A percentile compares a stretch with the other conserved stretches of the same genome.
Conservation (phyloP, 2,329 filamentous ascomycete genomes). For the Madurella fahalii region DNA sequence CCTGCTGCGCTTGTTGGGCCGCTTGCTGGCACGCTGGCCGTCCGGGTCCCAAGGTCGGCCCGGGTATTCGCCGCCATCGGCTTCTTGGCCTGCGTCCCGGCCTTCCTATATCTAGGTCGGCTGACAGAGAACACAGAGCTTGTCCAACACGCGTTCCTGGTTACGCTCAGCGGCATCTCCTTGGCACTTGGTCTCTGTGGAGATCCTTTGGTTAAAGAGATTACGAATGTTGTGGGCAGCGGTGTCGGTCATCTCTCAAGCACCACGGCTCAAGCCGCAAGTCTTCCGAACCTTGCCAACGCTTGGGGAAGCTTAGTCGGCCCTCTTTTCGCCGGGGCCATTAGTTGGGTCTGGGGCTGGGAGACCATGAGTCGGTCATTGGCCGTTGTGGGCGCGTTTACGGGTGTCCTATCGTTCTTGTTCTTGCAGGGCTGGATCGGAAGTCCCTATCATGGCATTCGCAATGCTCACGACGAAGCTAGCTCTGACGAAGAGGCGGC, state of each 20-base stretch:
- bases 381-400: constrained; percentile 10
- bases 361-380: constrained; percentile 17
- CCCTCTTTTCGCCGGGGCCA: constrained; percentile 19
- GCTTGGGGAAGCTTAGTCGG: constrained; percentile 25
- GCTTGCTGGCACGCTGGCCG: constrained; percentile 13
- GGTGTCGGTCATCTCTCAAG: constrained; percentile 5
- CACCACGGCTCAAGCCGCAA: constrained; percentile 13
- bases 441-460: constrained; percentile 1
- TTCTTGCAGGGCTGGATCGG: constrained; percentile 25
- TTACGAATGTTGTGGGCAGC: constrained; percentile 7
- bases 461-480: background rate
- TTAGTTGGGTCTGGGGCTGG: constrained; percentile 22
- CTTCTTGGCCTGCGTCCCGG: constrained; percentile 20
- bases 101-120: constrained; percentile 18
- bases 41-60: constrained; percentile 14
- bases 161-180: constrained; percentile 20
- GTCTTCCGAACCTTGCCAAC: constrained; percentile 16
- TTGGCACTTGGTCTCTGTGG: constrained; percentile 20
- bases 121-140: constrained; percentile 3
- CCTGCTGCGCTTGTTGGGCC: constrained; percentile 21
- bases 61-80: constrained; percentile 20
- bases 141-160: constrained; percentile 7
- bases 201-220: constrained; percentile 21
- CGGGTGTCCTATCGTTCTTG: constrained; percentile 15
- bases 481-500: constrained; percentile 22